Evolutionary conservation across 176 grass and related monocot species (phyloP).

Genomic region (Cenchrus purpureus): DNA sequence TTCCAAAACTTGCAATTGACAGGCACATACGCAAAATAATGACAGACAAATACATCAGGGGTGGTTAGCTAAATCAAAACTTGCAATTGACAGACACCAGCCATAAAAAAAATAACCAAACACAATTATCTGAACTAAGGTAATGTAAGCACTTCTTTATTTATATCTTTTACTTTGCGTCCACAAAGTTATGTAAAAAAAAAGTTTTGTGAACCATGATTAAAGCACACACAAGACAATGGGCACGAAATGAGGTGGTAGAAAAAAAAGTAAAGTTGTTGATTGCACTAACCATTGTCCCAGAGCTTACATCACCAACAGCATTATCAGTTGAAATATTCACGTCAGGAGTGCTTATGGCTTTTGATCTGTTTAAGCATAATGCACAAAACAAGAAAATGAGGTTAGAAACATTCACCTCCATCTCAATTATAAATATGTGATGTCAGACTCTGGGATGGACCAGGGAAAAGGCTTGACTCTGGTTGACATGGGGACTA

Average conservation of each 20-base stretch:
- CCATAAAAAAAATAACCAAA: too few species aligned
- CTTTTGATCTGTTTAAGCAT: constrained; percentile 49
- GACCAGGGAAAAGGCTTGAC: not conserved
- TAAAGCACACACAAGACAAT: constrained; percentile 20
- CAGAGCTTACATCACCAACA: constrained; percentile 18
- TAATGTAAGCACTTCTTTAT: too few species aligned
- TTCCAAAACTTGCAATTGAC: too few species aligned
- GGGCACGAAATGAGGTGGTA: not conserved
- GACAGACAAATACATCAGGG: too few species aligned
- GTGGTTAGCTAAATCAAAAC: too few species aligned
- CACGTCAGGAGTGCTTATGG: constrained; percentile 52
- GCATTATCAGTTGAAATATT: constrained; percentile 43
- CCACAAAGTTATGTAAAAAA: not conserved
- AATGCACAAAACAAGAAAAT: constrained; percentile 26
- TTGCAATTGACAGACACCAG: too few species aligned
- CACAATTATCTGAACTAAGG: too few species aligned
- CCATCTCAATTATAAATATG: not conserved
- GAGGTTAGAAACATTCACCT: constrained; percentile 13
- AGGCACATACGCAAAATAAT: too few species aligned
- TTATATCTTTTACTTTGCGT: not conserved
- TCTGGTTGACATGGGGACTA: not conserved
- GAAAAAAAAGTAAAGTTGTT: constrained; percentile 7
- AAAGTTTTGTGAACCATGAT: not conserved
- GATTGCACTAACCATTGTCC: constrained; percentile 45
- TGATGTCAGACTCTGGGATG: not conserved